Conservation (phyloP, 1,139 yeast genomes). For the Eremothecium cymbalariae region DNA sequence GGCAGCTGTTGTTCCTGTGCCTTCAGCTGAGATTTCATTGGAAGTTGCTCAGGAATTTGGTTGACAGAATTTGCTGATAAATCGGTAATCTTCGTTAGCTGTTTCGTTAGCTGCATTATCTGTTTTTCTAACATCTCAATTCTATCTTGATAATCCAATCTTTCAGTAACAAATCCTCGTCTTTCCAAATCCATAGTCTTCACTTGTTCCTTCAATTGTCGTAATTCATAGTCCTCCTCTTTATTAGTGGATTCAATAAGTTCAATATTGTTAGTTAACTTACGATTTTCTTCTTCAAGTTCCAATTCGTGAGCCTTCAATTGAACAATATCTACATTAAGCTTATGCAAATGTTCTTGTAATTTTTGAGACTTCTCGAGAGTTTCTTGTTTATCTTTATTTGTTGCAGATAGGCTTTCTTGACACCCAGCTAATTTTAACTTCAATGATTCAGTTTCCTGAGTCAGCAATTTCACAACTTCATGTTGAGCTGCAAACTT, state of each 20-base stretch:
- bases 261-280: conserved; percentile 17
- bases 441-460: conserved; percentile 23
- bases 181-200: conserved; percentile 20
- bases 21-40: too few relatives aligned
- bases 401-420: neutral
- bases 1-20: conserved; percentile 2
- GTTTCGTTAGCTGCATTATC: conserved; percentile 15
- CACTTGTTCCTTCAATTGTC: conserved; percentile 18
- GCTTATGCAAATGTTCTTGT: conserved; percentile 26
- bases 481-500: conserved; percentile 26
- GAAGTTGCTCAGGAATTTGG: conserved; percentile 1
- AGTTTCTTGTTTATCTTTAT: conserved; percentile 3
- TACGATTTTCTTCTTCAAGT: conserved; percentile 27
- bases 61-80: conserved; percentile 4
- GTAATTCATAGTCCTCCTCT: conserved; percentile 18
- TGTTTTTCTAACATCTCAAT: conserved; percentile 16
- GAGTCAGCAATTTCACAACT: conserved; percentile 17
- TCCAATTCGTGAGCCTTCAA: conserved; percentile 29
- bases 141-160: conserved; percentile 24
- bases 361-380: conserved; percentile 19
- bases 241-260: conserved; percentile 15
- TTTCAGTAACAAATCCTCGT: conserved; percentile 21
- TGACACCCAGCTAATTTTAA: conserved; percentile 9
- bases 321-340: conserved; percentile 29
- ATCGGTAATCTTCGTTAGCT: conserved; percentile 10